Base-by-base conservation (phyloP, 371 early-diverging fungal genomes). In the Sanchytrium tribonematis region DNA sequence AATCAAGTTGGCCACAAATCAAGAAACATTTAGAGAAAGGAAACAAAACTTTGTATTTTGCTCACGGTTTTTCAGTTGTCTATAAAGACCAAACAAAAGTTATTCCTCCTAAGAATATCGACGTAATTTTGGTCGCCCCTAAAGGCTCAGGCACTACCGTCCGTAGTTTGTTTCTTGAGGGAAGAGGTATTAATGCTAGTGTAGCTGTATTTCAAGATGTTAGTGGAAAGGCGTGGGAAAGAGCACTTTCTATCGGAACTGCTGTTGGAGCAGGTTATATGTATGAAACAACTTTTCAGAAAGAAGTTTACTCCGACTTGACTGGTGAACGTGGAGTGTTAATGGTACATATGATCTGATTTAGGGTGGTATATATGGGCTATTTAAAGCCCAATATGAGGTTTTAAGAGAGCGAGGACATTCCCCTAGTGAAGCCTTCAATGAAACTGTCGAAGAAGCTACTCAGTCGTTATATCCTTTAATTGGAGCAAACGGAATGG, bases 401-500 rank as follows among this genome's bases (percentile, higher is more conserved):
- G 92, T 93, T 48, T 83, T 95, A 73, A 86, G 94, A 74, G 88
- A 90, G 74, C 85, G 87, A 71, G 71, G 86, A 71, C 96, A 95
- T 85, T 82, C 88, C 32, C 96, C 96, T 69, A 92, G 92, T 30
- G 96, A 95, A 81, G 96, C 96, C 17, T 95, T 92, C 84, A 95
- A 95, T 81, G 96, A 95, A 80, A 95, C 96, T 73, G 96, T 95
- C 73, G 96, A 95, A 82, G 96, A 95, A 80, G 96, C 93, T 69
- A 95, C 96, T 17, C 93, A 95, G 80, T 91, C 92, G 67, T 84
- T 95, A 66, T 91, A 91, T 79, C 96, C 96, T 66, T 83, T 95
- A 77, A 88, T 95, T 74, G 92, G 91, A 77, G 89, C 86, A 73
- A 88, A 90, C 74, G 96, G 96, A 75, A 93, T 93, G 93, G 93